Evolutionary conservation across 2,329 filamentous ascomycete genomes (phyloP), one percentile per base, ranked within the genome.

Genomic region (Claviceps sp.): DNA sequence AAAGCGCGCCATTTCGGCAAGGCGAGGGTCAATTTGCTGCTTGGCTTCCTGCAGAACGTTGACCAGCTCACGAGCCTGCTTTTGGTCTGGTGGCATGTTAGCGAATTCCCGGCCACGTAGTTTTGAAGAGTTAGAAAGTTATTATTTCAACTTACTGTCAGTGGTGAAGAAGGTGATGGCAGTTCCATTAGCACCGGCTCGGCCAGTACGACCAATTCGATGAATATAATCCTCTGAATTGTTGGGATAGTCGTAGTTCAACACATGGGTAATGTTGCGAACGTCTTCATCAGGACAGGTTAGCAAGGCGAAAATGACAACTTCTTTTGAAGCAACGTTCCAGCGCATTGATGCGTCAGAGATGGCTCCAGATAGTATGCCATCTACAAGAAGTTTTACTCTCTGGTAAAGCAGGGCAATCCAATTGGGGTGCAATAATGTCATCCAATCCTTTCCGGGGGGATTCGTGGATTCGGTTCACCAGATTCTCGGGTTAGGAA

Each of bases 201-300:
- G 87, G 63, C 93, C 91, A 63, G 93, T 97, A 74, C 93, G 87
- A 64, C 93, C 93, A 70, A 91, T 93, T 70, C 93, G 87, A 69
- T 96, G 93, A 62, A 97, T 95, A 66, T 97, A 97, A 67, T 97
- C 91, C 76, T 98, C 93, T 65, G 93, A 82, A 73, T 97, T 97
- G 78, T 97, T 97, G 71, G 91, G 91, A 74, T 97, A 97, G 72
- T 97, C 93, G 87, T 97, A 96, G 84, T 97, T 97, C 76, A 98
- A 81, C 74, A 98, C 93, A 77, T 98, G 93, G 74, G 93, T 97
- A 77, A 98, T 98, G 81, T 98, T 95, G 76, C 90, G 91, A 78
- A 98, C 93, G 86, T 98, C 93, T 97, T 68, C 64, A 66, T 63
- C 63, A 64, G 42, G 69, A 78, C 71, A 81, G 78, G 87, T 95